Evolutionary conservation across 495 filamentous ascomycete genomes (phyloP), one percentile per base, ranked within the genome.

Genomic region (Podospora appendiculata): DNA sequence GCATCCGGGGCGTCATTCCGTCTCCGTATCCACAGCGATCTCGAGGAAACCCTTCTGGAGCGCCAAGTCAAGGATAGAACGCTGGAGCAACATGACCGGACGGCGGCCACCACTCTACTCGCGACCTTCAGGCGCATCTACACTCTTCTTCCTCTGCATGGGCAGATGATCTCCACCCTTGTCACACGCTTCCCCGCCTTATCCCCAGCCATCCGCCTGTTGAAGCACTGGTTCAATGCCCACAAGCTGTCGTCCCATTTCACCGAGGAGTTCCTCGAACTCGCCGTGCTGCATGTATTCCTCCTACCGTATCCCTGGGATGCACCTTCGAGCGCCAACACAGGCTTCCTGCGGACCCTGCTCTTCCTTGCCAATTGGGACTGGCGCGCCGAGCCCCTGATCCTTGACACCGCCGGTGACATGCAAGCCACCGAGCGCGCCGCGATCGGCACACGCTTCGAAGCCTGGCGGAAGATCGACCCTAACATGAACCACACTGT

Each of bases 191-290:
- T 89, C 56, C 88, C 90, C 2, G 72, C 87, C 6, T 68, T 98
- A 38, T 93, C 90, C 13, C 81, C 88, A 1, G 87, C 89, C 4
- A 86, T 96, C 50, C 86, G 92, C n/a, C 76, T 96, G 6, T 71
- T 88, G 36, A 97, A 97, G 68, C 75, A 81, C 57, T 98, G 93
- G 93, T 93, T 96, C 61, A 79, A 80, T 56, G 77, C 78, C 1
- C 93, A 98, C 58, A 82, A 93, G 41, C 81, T 98, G 17, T 76
- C 79, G 0, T 74, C 72, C 32, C 87, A 96, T 57, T 72, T 97
- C 61, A 75, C 74, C 32, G 83, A 89, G 17, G 89, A 92, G 61
- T 65, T 96, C 32, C 78, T 95, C 50, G 93, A 98, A 67, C 78
- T 97, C 35, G 65, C 93, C 39, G 84, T 81, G 12, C 75, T 82